Percentiles rank a stretch among this genome's conserved stretches.
These are phyloP conservation scores for Aspergillus cristatus DNA, from an alignment of 495 filamentous ascomycete genomes.

Conservation along the genomic window DNA sequence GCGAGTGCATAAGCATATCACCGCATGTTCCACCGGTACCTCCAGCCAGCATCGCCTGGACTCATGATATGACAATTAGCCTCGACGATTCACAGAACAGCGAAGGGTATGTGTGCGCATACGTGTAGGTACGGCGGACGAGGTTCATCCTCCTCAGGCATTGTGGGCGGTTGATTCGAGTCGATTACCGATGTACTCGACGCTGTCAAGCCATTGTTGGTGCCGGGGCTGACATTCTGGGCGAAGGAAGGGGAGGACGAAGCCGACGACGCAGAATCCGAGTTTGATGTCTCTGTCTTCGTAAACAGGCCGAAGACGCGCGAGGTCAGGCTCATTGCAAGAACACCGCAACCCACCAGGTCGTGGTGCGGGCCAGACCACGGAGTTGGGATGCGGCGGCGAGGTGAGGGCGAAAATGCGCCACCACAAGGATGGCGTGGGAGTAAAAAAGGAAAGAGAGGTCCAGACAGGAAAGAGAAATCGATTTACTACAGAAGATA, in stretches of 20 bases:
- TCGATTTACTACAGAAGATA: slow-evolving; percentile 12
- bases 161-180: neutral
- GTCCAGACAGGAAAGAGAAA: slow-evolving; percentile 8
- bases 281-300: slow-evolving; percentile 25
- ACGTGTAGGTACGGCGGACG: slow-evolving; percentile 60
- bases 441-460: slow-evolving; percentile 9
- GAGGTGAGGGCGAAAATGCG: slow-evolving; percentile 8
- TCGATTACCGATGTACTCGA: neutral
- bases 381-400: slow-evolving; percentile 19
- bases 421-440: slow-evolving; percentile 5
- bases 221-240: slow-evolving; percentile 1
- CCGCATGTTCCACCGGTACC: slow-evolving; percentile 84
- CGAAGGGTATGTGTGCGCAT: slow-evolving; percentile 13
- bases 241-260: neutral
- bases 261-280: slow-evolving; percentile 11
- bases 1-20: slow-evolving; percentile 97
- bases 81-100: neutral
- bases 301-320: slow-evolving; percentile 36
- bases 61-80: slow-evolving; percentile 3
- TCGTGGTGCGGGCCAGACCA: slow-evolving; percentile 26
- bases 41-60: slow-evolving; percentile 87
- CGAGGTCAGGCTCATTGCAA: slow-evolving; percentile 41
- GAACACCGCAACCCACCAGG: slow-evolving; percentile 24
- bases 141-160: slow-evolving; percentile 38
- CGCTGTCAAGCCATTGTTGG: slow-evolving; percentile 4